phyloP scores from a whole-genome alignment of 2,329 filamentous ascomycete species.

The Pezicula radicicola region DNA sequence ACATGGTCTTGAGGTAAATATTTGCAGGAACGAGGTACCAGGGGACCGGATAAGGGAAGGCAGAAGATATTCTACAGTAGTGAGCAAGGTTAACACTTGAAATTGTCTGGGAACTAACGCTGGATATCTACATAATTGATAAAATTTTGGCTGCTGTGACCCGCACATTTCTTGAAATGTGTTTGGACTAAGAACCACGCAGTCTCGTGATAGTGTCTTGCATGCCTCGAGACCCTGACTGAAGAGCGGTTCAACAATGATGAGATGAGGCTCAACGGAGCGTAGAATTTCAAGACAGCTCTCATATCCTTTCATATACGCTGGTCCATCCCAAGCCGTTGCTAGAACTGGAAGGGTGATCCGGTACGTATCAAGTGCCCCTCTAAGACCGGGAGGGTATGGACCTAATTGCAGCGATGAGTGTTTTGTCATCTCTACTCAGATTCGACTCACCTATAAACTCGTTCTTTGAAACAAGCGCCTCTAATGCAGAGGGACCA shows the following conservation, averaged over 20 bases:
- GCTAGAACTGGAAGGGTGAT: slow-evolving; percentile 22
- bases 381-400: slow-evolving; percentile 29
- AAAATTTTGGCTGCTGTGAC: slow-evolving; percentile 34
- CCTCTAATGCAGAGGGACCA: slow-evolving; percentile 29
- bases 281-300: slow-evolving; percentile 35
- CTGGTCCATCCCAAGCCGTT: slow-evolving; percentile 32
- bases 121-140: slow-evolving; percentile 34
- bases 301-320: slow-evolving; percentile 38
- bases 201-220: slow-evolving; percentile 30
- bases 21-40: slow-evolving; percentile 37
- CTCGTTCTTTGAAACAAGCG: slow-evolving; percentile 20
- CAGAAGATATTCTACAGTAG: slow-evolving; percentile 36
- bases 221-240: slow-evolving; percentile 40
- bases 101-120: slow-evolving; percentile 27
- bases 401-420: slow-evolving; percentile 4
- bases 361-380: slow-evolving; percentile 27
- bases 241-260: slow-evolving; percentile 42
- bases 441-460: slow-evolving; percentile 4
- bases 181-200: slow-evolving; percentile 41
- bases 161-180: slow-evolving; percentile 38
- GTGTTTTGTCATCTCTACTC: background rate
- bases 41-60: slow-evolving; percentile 40
- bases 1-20: slow-evolving; percentile 29
- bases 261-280: slow-evolving; percentile 33
- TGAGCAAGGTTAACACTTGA: background rate